These are phyloP conservation scores for Mucor irregularis DNA, from an alignment of 371 early-diverging fungal genomes.

Conservation along the genomic window DNA sequence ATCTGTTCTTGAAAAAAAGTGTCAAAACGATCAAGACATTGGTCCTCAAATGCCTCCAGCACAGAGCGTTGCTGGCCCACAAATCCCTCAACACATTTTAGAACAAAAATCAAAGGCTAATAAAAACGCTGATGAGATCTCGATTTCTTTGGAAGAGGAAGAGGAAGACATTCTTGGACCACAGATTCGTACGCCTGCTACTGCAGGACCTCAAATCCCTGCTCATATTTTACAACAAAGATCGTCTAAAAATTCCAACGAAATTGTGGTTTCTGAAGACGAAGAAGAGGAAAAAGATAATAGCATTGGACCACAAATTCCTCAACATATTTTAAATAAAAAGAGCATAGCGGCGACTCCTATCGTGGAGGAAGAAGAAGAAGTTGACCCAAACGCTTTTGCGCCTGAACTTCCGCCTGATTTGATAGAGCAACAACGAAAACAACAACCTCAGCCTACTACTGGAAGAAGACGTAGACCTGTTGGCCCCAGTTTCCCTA, in stretches of 20 bases:
- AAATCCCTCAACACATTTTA: slow-evolving; percentile 31
- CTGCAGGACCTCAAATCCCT: slow-evolving; percentile 21
- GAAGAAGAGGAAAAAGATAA: slow-evolving; percentile 3
- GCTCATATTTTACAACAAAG: slow-evolving; percentile 28
- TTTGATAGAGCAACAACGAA: slow-evolving; percentile 40
- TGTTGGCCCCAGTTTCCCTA: slow-evolving; percentile 48
- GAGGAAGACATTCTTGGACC: slow-evolving; percentile 23
- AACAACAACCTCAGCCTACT: slow-evolving; percentile 12
- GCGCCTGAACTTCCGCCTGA: slow-evolving; percentile 63
- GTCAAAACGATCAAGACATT: neutral
- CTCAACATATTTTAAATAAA: slow-evolving; percentile 24
- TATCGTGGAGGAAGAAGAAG: slow-evolving; percentile 5
- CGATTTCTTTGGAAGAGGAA: slow-evolving; percentile 1
- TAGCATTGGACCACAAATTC: slow-evolving; percentile 32
- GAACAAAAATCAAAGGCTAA: slow-evolving; percentile 3
- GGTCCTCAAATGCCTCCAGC: slow-evolving; percentile 14
- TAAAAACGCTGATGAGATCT: neutral
- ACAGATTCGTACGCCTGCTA: slow-evolving; percentile 25
- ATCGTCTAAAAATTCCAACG: neutral
- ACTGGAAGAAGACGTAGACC: slow-evolving; percentile 37
- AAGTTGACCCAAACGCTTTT: slow-evolving; percentile 43
- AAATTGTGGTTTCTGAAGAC: slow-evolving; percentile 4
- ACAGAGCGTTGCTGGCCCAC: slow-evolving; percentile 21
- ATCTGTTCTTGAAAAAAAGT: neutral
- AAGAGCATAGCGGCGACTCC: slow-evolving; percentile 5